Conservation (phyloP, 2,329 filamentous ascomycete species). For the Fusarium mangiferae region DNA sequence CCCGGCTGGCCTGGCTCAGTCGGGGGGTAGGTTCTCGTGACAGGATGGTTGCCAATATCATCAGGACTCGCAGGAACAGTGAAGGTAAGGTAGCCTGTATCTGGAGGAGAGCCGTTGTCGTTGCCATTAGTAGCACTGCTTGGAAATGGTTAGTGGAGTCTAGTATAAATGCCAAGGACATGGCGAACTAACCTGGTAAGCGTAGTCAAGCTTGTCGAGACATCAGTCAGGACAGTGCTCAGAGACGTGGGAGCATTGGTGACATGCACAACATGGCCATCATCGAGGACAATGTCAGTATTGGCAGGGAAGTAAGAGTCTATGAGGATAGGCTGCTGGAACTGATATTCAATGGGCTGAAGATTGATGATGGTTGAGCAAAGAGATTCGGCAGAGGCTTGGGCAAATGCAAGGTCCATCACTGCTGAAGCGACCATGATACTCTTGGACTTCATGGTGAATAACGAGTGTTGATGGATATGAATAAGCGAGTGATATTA, state of each 20-base stretch:
- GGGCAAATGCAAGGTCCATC: not conserved
- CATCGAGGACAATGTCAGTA: not conserved
- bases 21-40: not conserved
- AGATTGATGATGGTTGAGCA: not conserved
- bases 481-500: not conserved
- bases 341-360: not conserved
- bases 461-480: fast-evolving
- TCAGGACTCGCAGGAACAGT: not conserved
- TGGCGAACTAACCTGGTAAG: not conserved
- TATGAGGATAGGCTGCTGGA: not conserved
- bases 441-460: not conserved
- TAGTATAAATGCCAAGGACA: fast-evolving
- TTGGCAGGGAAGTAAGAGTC: not conserved
- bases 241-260: not conserved
- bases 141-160: not conserved
- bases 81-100: not conserved
- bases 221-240: not conserved
- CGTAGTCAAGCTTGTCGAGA: not conserved
- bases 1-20: fast-evolving
- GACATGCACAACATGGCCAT: not conserved
- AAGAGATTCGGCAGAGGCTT: not conserved
- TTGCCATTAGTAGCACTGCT: not conserved
- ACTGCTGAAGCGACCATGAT: not conserved
- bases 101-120: not conserved
- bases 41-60: not conserved